phyloP scores from a whole-genome alignment of 169 alveolate genomes.

The Theileria luwenshuni region DNA sequence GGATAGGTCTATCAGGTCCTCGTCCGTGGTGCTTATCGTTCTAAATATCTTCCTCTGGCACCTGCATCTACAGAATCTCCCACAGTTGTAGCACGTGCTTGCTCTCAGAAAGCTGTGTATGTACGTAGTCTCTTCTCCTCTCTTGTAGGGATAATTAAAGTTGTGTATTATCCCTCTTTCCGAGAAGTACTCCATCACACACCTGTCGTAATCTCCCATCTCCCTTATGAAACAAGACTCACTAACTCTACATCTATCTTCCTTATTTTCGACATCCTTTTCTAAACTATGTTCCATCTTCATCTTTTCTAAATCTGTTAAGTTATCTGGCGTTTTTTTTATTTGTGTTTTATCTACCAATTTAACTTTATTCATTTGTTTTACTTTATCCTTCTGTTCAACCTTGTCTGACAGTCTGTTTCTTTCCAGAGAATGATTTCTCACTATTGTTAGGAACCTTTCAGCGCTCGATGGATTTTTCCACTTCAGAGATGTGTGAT shows the following conservation, averaged over 20 bases:
- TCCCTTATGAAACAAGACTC: slow-evolving; percentile 18
- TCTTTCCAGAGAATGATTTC: not conserved
- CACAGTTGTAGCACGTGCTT: slow-evolving; percentile 59
- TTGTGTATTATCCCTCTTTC: slow-evolving; percentile 66
- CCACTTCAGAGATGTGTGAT: slow-evolving; percentile 11
- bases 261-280: not conserved
- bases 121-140: slow-evolving; percentile 24
- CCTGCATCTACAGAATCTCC: slow-evolving; percentile 55
- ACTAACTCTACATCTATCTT: not conserved
- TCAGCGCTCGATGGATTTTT: slow-evolving; percentile 3
- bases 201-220: slow-evolving; percentile 9
- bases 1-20: too few relatives aligned
- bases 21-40: not conserved
- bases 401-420: not conserved
- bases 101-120: slow-evolving; percentile 47
- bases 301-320: not conserved
- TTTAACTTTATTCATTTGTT: not conserved
- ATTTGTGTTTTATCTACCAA: not conserved
- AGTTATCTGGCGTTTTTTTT: too few relatives aligned
- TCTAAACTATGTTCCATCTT: not conserved
- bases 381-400: not conserved
- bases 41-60: slow-evolving; percentile 63
- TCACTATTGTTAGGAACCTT: not conserved
- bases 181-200: slow-evolving; percentile 38
- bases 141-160: slow-evolving; percentile 50